Evolutionary conservation across 1,139 yeast species (phyloP), one percentile per base, ranked within the genome.

Genomic region (Yamadazyma mexicana): DNA sequence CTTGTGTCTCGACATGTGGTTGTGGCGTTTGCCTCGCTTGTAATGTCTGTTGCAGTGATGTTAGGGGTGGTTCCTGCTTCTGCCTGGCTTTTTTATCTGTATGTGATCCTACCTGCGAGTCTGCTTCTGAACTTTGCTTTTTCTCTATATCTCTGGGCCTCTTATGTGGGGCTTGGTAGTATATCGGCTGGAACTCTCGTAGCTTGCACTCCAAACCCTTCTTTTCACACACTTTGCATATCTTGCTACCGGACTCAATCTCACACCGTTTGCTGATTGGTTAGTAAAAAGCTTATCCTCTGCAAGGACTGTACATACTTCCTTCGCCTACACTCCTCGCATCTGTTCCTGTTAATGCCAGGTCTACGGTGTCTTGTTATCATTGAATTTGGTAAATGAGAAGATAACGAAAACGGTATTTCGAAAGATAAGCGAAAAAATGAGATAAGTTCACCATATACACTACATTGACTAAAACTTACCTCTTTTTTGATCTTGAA

Each of bases 211-310:
- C 26, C 5, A 31, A 6, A 11, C 26, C 26, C 20, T 14, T 31
- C 17, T 12, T 10, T 20, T 18, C 17, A 15, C 34, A 31, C 24
- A 17, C 7, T 9, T 5, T 11, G 16, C 34, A 31, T 5, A 10
- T 18, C 6, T 12, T 27, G 10, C 26, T 12, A 3, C 26, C 26
- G 5, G 27, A 5, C 9, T 20, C n/a, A 20, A 18, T 11, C 4
- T 31, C 34, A 31, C 34, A 31, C 5, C 34, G 34, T 20, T 31
- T 31, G 11, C 34, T 31, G 26, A 5, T 11, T 17, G 15, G 34
- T 31, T 31, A 31, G 34, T 31, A 31, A n/a, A n/a, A 22, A 4
- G 11, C 23, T n/a, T 5, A 7, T 10, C 14, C 16, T 8, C 9
- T 6, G n/a, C 7, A 12, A 20, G 8, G 22, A 20, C 5, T 18